Evolutionary conservation across 1,139 yeast species (phyloP).

Genomic region (Blastobotrys apis): DNA sequence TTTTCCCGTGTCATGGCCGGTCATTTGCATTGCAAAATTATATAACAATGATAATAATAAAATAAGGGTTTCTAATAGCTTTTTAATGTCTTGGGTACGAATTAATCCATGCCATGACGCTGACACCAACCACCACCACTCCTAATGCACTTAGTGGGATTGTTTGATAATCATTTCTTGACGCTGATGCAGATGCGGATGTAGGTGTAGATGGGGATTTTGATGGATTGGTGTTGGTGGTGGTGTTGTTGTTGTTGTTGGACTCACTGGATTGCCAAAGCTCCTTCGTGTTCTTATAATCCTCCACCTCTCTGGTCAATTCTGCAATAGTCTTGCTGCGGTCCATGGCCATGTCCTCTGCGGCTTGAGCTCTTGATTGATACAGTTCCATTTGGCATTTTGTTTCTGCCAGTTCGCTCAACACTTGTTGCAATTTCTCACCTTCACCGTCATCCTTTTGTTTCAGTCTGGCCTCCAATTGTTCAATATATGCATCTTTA

Average conservation of each 20-base stretch:
- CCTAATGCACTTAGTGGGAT: slow-evolving; percentile 24
- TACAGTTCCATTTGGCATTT: slow-evolving; percentile 18
- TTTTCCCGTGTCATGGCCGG: slow-evolving; percentile 53
- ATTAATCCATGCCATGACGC: slow-evolving; percentile 27
- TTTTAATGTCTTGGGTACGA: slow-evolving; percentile 14
- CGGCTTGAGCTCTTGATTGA: slow-evolving; percentile 21
- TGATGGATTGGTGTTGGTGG: neutral
- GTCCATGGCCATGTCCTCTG: slow-evolving; percentile 22
- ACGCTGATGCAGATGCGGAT: slow-evolving; percentile 3
- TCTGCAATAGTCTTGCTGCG: slow-evolving; percentile 22
- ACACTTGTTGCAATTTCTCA: slow-evolving; percentile 14
- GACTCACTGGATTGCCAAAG: neutral
- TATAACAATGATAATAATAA: neutral
- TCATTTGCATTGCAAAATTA: slow-evolving; percentile 12
- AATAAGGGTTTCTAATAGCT: neutral
- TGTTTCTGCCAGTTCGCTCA: slow-evolving; percentile 18
- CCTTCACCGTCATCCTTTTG: slow-evolving; percentile 1
- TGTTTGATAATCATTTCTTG: neutral
- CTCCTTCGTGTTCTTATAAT: neutral
- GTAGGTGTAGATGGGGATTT: neutral
- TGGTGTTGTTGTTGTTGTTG: neutral
- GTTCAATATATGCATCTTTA: slow-evolving; percentile 25
- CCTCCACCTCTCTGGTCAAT: slow-evolving; percentile 18
- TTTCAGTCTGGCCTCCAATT: slow-evolving; percentile 19
- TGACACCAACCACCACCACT: slow-evolving; percentile 27